Evolutionary conservation across 108 stramenopile genomes (phyloP), one percentile per base, ranked within the genome.

Genomic region (Cyclotella atomus): DNA sequence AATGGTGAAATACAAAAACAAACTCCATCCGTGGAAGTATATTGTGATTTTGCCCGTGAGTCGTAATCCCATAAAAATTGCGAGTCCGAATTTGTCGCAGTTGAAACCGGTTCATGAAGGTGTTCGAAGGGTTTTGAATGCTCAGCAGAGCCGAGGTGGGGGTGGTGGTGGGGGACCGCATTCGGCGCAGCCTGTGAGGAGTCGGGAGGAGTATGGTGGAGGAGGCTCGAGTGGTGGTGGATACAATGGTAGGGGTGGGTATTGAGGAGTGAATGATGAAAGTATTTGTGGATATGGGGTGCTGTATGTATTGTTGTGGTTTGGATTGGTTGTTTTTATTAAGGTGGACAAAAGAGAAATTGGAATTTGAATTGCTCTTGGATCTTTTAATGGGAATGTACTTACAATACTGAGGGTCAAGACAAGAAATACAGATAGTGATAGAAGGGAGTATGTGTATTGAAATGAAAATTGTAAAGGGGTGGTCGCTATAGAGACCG

Each of bases 1-100:
- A 81, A 95, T 93, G 89, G 92, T 91, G 67, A 92, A 95, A 77
- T 93, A 92, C 86, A 95, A 95, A 87, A 93, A 93, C 78, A 91
- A 92, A 70, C 81, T 92, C 30, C 91, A 92, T 54, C 95, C 95
- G 33, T 91, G 91, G 90, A 92, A 93, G 68, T 95, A 91, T 73
- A 89, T 95, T 78, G 91, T 92, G 29, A 71, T 91, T 5, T 69
- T 95, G 30, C 95, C 95, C 9, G 88, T 93, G 2, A 77, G 87
- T 25, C 82, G 91, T 5, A 93, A 95, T 71, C 95, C 95, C 20
- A 93, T 95, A 87, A 95, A 95, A 83, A 95, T 95, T 73, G 92
- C 92, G 9, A 83, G 83, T 25, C 95, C 95, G 52, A 93, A 93
- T 64, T 74, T 95, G 59, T 77, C 75, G 19, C 84, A 85, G 57